Conservation (phyloP, 176 grass and related monocot species). For the Oryza meridionalis region DNA sequence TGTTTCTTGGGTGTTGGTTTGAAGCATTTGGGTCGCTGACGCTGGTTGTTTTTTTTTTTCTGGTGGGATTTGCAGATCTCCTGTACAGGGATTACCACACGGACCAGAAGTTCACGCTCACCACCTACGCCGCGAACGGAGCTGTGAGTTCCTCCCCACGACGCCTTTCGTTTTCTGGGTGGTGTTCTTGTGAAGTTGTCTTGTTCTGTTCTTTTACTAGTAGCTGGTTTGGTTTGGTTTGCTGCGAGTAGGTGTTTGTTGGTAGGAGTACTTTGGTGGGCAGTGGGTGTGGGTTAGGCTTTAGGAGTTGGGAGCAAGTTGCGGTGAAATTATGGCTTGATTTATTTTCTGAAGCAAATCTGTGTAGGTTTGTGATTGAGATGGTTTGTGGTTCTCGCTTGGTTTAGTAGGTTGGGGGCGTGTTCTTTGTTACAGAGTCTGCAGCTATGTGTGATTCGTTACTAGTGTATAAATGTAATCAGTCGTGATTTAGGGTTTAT, state of each 20-base stretch:
- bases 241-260: background rate
- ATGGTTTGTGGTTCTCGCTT: background rate
- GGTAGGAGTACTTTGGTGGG: background rate
- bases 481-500: background rate
- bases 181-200: background rate
- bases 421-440: background rate
- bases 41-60: background rate
- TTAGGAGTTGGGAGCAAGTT: background rate
- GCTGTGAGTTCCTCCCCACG: slow-evolving; percentile 37
- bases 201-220: background rate
- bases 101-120: slow-evolving; percentile 68
- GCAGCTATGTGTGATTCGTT: background rate
- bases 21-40: slow-evolving; percentile 22
- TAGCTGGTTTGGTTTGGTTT: background rate
- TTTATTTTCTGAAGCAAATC: background rate
- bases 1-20: background rate
- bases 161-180: background rate
- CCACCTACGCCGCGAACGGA: slow-evolving; percentile 58
- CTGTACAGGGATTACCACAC: slow-evolving; percentile 69
- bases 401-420: background rate
- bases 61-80: slow-evolving; percentile 50
- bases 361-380: background rate
- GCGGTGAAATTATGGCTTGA: background rate
- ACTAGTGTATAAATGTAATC: background rate
- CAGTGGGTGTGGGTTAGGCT: background rate